phyloP scores from a whole-genome alignment of 306 rosid species.

The Prinsepia uniflora region DNA sequence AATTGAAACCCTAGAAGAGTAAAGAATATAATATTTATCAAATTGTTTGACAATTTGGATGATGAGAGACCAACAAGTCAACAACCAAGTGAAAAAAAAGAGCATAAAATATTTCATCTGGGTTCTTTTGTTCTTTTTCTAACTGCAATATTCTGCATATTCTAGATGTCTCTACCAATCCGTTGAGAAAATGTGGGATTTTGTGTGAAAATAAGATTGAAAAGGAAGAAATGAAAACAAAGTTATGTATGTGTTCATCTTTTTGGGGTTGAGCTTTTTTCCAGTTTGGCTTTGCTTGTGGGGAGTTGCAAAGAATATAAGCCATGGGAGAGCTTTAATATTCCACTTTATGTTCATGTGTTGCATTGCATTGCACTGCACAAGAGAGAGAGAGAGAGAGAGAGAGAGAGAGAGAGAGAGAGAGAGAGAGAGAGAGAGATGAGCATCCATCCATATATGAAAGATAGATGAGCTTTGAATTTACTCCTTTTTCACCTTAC shows the following conservation, averaged over 20 bases:
- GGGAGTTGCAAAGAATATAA: conserved; percentile 84
- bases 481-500: conserved; percentile 36
- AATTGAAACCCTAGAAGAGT: neutral
- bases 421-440: conserved; percentile 13
- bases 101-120: neutral
- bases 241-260: conserved; percentile 27
- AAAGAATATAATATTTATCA: neutral
- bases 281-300: conserved; percentile 80
- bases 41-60: conserved; percentile 7
- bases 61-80: neutral
- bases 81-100: neutral
- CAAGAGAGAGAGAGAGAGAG: too few species aligned
- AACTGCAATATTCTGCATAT: conserved; percentile 21
- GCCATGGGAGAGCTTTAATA: conserved; percentile 35
- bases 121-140: conserved; percentile 1
- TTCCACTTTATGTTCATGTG: conserved; percentile 39
- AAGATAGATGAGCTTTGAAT: conserved; percentile 45
- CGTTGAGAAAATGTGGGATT: conserved; percentile 29
- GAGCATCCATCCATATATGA: conserved; percentile 30
- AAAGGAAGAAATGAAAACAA: conserved; percentile 34
- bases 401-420: too few species aligned
- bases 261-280: conserved; percentile 57
- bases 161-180: conserved; percentile 26
- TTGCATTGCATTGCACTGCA: conserved; percentile 23
- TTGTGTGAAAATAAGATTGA: conserved; percentile 48